A percentile compares a stretch with the other conserved stretches of the same genome.
Evolutionary conservation across 495 filamentous ascomycete species (phyloP).

Genomic region (Neurospora hispaniola): DNA sequence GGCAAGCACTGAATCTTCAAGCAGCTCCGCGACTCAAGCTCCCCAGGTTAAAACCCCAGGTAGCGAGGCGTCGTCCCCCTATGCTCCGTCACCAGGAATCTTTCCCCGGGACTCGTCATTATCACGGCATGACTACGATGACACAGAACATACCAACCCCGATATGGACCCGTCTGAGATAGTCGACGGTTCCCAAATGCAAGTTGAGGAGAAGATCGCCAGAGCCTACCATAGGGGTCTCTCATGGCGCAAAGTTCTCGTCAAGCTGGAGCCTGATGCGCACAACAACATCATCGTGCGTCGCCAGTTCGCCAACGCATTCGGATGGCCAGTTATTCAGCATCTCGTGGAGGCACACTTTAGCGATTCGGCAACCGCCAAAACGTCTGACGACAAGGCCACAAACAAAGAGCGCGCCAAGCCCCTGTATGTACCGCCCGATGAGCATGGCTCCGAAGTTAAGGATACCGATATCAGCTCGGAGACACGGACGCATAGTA

Average conservation of each 20-base stretch:
- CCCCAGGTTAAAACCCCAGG: neutral
- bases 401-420: conserved; percentile 32
- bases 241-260: conserved; percentile 92
- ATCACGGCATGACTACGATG: conserved; percentile 31
- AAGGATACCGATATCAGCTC: conserved; percentile 11
- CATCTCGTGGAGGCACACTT: conserved; percentile 94
- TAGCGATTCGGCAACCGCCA: conserved; percentile 50
- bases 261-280: conserved; percentile 89
- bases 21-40: neutral
- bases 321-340: conserved; percentile 93
- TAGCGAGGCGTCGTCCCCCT: conserved; percentile 9
- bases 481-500: neutral
- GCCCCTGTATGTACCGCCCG: conserved; percentile 20
- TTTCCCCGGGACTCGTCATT: conserved; percentile 18
- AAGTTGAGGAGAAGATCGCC: conserved; percentile 94
- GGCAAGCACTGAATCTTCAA: conserved; percentile 2
- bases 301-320: conserved; percentile 91
- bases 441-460: conserved; percentile 30
- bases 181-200: conserved; percentile 53
- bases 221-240: conserved; percentile 84
- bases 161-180: conserved; percentile 32
- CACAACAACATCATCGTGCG: conserved; percentile 98
- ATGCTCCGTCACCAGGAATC: conserved; percentile 3
- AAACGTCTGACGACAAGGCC: conserved; percentile 46
- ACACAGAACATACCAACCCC: conserved; percentile 24